Evolutionary conservation across 2,329 filamentous ascomycete species (phyloP).

Genomic region (Claviceps africana): DNA sequence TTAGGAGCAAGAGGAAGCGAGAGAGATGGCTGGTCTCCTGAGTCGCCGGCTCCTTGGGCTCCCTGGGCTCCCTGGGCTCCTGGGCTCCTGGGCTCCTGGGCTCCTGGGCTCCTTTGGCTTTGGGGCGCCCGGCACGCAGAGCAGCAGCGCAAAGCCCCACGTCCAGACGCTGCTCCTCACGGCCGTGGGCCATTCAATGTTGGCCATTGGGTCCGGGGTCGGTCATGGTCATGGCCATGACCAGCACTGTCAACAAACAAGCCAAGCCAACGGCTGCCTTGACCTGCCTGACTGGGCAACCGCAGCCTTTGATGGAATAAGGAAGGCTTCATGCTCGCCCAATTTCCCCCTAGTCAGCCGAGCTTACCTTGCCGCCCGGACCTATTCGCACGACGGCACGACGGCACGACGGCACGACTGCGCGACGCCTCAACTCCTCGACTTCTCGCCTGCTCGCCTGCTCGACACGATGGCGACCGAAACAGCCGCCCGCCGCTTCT

Average conservation of each 20-base stretch:
- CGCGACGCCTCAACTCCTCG: no score
- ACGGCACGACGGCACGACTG: no score
- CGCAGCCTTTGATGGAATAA: background rate
- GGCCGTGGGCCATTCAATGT: no score
- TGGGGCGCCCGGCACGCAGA: no score
- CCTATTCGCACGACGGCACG: background rate
- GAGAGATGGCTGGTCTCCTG: constrained; percentile 1
- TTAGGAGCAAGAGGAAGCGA: background rate
- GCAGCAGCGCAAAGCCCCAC: constrained; percentile 1
- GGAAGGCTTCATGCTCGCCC: no score
- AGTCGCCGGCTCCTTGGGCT: background rate
- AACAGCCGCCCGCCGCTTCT: constrained; percentile 62
- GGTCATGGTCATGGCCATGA: no score
- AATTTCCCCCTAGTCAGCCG: no score
- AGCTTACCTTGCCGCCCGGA: no score
- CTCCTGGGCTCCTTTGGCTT: background rate
- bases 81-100: background rate
- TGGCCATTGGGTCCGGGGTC: background rate
- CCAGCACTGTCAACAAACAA: no score
- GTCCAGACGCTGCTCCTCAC: background rate
- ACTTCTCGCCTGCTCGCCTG: no score
- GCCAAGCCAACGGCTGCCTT: no score
- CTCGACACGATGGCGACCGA: constrained; percentile 45
- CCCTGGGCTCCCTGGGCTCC: background rate
- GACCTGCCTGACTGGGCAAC: constrained; percentile 1